These are phyloP conservation scores for Phytophthora pluvialis DNA, from an alignment of 352 stramenopile species.

Conservation along the genomic window DNA sequence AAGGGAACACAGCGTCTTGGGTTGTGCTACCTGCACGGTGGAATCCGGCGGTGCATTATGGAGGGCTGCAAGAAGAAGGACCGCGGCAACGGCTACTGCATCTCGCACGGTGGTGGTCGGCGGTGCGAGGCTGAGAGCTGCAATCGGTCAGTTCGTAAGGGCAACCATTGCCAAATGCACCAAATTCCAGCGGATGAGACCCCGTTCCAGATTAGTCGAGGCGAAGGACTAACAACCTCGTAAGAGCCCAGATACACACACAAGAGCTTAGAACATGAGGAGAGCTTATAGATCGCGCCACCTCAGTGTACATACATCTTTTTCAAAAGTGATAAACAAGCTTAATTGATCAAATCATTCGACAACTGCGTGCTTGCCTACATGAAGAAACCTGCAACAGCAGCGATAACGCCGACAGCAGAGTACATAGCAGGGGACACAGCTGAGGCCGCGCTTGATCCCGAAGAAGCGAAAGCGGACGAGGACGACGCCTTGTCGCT, in stretches of 20 bases:
- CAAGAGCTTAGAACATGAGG: too few relatives aligned
- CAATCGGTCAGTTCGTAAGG: conserved; percentile 71
- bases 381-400: conserved; percentile 14
- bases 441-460: conserved; percentile 16
- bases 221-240: conserved; percentile 23
- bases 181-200: conserved; percentile 41
- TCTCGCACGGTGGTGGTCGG: conserved; percentile 77
- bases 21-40: conserved; percentile 82
- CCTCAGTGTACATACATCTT: too few relatives aligned
- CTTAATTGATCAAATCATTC: conserved; percentile 1
- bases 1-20: conserved; percentile 83
- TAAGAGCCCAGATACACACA: conserved; percentile 1
- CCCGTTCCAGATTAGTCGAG: conserved; percentile 54
- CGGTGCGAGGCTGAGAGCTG: conserved; percentile 68
- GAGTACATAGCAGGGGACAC: conserved; percentile 18
- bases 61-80: conserved; percentile 86
- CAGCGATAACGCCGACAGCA: conserved; percentile 2
- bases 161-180: conserved; percentile 80
- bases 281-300: too few relatives aligned
- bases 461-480: not conserved
- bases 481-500: conserved; percentile 2
- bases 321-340: conserved; percentile 2
- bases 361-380: conserved; percentile 3
- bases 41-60: conserved; percentile 73
- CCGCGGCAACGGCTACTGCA: conserved; percentile 83